These are phyloP conservation scores for Saitozyma podzolica DNA, from an alignment of 768 basidiomycete genomes.

Conservation along the genomic window DNA sequence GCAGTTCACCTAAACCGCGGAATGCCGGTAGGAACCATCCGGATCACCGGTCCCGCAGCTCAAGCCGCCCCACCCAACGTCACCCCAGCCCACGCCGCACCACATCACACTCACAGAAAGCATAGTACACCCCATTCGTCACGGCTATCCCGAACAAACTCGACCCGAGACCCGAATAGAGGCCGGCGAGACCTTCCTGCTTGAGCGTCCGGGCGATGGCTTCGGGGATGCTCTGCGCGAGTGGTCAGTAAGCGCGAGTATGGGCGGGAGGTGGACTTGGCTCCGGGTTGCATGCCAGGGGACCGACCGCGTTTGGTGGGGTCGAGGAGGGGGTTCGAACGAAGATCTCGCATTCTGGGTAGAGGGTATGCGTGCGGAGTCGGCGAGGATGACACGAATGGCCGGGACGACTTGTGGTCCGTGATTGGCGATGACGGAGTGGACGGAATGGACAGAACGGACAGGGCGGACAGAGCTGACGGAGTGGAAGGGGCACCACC, in stretches of 20 bases:
- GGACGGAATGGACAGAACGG: too few relatives aligned
- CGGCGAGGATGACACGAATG: too few relatives aligned
- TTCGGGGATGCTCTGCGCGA: conserved; percentile 62
- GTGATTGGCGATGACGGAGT: too few relatives aligned
- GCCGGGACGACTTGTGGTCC: not conserved
- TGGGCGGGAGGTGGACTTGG: too few relatives aligned
- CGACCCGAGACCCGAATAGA: conserved; percentile 84
- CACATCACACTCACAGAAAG: conserved; percentile 42
- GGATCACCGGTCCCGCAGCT: too few relatives aligned
- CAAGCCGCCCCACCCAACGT: not conserved
- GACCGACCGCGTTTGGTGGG: not conserved
- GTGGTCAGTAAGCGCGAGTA: too few relatives aligned
- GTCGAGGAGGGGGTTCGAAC: not conserved
- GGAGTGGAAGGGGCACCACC: too few relatives aligned
- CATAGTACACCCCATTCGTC: conserved; percentile 89
- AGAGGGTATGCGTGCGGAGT: too few relatives aligned
- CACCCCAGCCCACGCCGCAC: not conserved
- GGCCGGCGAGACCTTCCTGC: conserved; percentile 76
- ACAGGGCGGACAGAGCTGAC: too few relatives aligned
- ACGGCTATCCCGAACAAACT: conserved; percentile 86
- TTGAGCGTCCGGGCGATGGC: conserved; percentile 73
- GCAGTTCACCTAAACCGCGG: too few relatives aligned
- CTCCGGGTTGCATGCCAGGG: not conserved
- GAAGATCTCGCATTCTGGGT: not conserved
- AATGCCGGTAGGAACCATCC: too few relatives aligned